These are phyloP conservation scores for Choiromyces venosus DNA, from an alignment of 495 filamentous ascomycete genomes.

Conservation along the genomic window DNA sequence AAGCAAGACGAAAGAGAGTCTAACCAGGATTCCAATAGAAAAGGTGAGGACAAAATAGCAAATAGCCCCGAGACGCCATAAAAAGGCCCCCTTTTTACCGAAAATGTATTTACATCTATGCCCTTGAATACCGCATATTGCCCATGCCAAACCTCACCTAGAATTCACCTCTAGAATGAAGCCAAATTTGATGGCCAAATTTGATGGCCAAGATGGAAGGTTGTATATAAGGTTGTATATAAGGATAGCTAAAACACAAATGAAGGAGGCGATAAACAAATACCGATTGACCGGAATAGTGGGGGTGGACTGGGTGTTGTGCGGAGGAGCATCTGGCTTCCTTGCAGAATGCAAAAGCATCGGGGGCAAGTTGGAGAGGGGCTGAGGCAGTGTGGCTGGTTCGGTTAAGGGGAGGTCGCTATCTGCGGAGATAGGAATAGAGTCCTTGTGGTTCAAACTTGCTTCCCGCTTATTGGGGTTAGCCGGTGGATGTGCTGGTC, in stretches of 20 bases:
- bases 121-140: not conserved
- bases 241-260: not conserved
- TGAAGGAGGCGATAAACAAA: not conserved
- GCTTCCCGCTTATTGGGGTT: not conserved
- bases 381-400: not conserved
- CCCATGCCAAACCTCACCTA: not conserved
- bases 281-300: not conserved
- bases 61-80: too few relatives aligned
- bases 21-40: not conserved
- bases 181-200: not conserved
- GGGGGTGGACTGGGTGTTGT: not conserved
- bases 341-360: fast-evolving
- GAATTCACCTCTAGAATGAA: not conserved
- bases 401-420: not conserved
- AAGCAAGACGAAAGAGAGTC: too few relatives aligned
- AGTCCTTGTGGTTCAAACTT: not conserved
- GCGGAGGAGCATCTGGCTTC: not conserved
- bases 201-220: too few relatives aligned
- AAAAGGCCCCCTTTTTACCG: not conserved
- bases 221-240: not conserved
- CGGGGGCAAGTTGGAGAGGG: not conserved
- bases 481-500: not conserved
- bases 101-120: not conserved
- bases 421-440: not conserved
- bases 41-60: not conserved